These are phyloP conservation scores for Alloascoidea africana DNA, from an alignment of 805 yeast species.

Conservation along the genomic window DNA sequence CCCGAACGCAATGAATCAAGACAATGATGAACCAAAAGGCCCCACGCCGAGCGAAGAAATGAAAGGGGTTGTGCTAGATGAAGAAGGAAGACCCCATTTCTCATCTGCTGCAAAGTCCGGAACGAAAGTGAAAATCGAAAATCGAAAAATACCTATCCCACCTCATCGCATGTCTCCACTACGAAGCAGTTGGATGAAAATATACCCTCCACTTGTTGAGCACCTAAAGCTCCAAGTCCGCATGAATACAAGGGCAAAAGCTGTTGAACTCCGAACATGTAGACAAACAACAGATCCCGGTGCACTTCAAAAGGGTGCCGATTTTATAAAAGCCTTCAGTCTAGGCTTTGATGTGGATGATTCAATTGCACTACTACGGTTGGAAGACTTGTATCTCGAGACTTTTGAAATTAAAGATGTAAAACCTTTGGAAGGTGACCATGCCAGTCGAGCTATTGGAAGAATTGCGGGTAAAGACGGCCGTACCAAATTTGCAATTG, in stretches of 20 bases:
- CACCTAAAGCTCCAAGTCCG: constrained; percentile 90
- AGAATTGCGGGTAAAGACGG: constrained; percentile 99
- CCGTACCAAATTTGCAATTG: constrained; percentile 95
- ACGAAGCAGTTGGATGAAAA: constrained; percentile 80
- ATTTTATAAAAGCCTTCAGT: constrained; percentile 88
- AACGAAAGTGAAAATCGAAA: constrained; percentile 61
- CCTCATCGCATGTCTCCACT: constrained; percentile 96
- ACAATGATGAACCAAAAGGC: constrained; percentile 19
- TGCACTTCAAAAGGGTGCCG: constrained; percentile 96
- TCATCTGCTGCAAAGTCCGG: constrained; percentile 49
- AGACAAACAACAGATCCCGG: constrained; percentile 79
- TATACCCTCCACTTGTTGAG: constrained; percentile 91
- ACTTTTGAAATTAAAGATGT: constrained; percentile 96
- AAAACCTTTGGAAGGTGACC: constrained; percentile 90
- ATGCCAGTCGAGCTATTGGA: constrained; percentile 95
- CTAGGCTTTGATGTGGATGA: constrained; percentile 96
- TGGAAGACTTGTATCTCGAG: constrained; percentile 93
- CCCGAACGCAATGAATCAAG: constrained; percentile 10
- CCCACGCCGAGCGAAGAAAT: too few relatives aligned
- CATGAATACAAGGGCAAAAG: constrained; percentile 80
- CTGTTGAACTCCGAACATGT: constrained; percentile 79
- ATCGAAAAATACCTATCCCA: constrained; percentile 85
- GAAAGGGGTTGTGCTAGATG: constrained; percentile 37
- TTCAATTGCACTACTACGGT: constrained; percentile 83
- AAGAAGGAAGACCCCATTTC: constrained; percentile 71